Percentiles rank a stretch among this genome's conserved stretches.
Conservation (phyloP, 768 basidiomycete genomes). For the Austroboletus eburneus region DNA sequence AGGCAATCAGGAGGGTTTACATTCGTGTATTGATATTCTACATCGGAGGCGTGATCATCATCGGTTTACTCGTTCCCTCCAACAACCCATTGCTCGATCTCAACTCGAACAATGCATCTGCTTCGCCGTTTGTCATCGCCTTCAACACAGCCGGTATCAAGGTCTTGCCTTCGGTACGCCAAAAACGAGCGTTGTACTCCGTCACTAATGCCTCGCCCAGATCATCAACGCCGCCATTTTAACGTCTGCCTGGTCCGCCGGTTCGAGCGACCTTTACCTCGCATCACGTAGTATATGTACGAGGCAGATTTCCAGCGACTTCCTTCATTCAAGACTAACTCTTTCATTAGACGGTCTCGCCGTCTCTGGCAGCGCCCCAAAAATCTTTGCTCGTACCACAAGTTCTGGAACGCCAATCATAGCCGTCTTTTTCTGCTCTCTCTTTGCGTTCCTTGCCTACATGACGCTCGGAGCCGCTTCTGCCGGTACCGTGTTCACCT, state of each 20-base stretch:
- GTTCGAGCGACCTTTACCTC: constrained; percentile 38
- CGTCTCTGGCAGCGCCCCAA: constrained; percentile 49
- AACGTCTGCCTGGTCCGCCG: constrained; percentile 42
- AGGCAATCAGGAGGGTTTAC: constrained; percentile 43
- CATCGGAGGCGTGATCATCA: constrained; percentile 40
- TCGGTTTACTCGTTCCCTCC: constrained; percentile 48
- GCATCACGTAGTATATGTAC: constrained; percentile 37
- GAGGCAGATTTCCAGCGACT: not conserved
- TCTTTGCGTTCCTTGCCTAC: constrained; percentile 38
- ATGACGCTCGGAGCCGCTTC: constrained; percentile 36
- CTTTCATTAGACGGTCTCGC: constrained; percentile 47
- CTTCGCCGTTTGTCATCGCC: constrained; percentile 58
- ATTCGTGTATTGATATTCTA: constrained; percentile 37
- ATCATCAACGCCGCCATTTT: constrained; percentile 41
- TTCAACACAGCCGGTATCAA: constrained; percentile 54
- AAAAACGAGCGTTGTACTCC: not conserved
- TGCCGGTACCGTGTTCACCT: constrained; percentile 39
- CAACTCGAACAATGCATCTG: constrained; percentile 36
- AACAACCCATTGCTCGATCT: constrained; percentile 40
- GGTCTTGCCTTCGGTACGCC: constrained; percentile 44
- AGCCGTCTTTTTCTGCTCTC: constrained; percentile 26
- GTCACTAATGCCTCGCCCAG: constrained; percentile 1
- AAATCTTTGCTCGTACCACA: constrained; percentile 42
- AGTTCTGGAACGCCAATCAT: constrained; percentile 43
- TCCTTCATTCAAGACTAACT: constrained; percentile 4